These are phyloP conservation scores for Moniliophthora roreri DNA, from an alignment of 1,284 basidiomycete species.

Conservation along the genomic window DNA sequence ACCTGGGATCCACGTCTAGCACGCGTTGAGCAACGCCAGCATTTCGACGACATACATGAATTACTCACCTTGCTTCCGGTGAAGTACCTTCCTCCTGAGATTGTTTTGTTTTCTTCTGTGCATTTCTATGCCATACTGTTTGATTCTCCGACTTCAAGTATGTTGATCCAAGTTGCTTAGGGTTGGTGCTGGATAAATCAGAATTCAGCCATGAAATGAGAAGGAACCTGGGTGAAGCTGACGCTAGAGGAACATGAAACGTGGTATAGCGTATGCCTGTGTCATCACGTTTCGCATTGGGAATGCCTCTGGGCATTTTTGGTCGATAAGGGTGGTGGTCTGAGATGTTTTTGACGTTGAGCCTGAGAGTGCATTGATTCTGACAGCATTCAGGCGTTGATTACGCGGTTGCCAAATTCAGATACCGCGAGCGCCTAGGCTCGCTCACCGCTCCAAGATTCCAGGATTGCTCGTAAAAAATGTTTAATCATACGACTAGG, in stretches of 20 bases:
- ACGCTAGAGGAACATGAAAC: slow-evolving; percentile 79
- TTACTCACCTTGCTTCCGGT: slow-evolving; percentile 44
- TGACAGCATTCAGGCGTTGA: neutral
- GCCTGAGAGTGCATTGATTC: neutral
- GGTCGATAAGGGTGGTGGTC: too few relatives aligned
- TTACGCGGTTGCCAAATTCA: neutral
- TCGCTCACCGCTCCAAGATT: too few relatives aligned
- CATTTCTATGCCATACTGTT: slow-evolving; percentile 71
- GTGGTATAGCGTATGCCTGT: slow-evolving; percentile 75
- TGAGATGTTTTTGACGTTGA: neutral
- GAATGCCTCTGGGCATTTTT: slow-evolving; percentile 75
- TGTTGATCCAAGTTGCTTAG: slow-evolving; percentile 71
- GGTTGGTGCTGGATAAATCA: slow-evolving; percentile 53
- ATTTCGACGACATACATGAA: slow-evolving; percentile 1
- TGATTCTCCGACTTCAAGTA: slow-evolving; percentile 74
- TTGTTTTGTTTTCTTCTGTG: slow-evolving; percentile 45
- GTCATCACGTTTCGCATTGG: slow-evolving; percentile 76
- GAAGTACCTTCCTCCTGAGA: slow-evolving; percentile 38
- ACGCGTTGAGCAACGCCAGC: slow-evolving; percentile 12
- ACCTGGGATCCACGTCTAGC: slow-evolving; percentile 70
- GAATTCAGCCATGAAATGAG: slow-evolving; percentile 17
- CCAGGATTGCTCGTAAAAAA: too few relatives aligned
- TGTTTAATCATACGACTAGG: neutral
- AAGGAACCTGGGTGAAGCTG: slow-evolving; percentile 27
- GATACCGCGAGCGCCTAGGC: neutral